Evolutionary conservation across 306 rosid genomes (phyloP).

Genomic region (Casuarina glauca): DNA sequence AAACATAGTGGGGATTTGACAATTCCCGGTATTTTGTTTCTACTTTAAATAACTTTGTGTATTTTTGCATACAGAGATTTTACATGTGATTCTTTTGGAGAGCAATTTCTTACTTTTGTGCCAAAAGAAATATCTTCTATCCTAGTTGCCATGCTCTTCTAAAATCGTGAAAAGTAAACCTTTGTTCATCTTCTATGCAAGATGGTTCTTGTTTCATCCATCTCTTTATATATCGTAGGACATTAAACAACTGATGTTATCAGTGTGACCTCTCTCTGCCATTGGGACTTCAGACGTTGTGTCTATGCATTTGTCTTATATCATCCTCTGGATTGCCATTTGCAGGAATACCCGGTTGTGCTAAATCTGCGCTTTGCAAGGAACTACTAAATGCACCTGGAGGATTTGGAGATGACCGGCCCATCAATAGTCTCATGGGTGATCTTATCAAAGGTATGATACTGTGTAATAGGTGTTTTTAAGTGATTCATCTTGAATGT

Average conservation of each 20-base stretch:
- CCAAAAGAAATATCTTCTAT: neutral
- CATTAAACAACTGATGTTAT: neutral
- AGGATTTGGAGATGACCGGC: constrained; percentile 79
- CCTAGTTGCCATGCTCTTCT: neutral
- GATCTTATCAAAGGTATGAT: constrained; percentile 78
- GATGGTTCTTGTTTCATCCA: neutral
- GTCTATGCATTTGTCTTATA: constrained; percentile 9
- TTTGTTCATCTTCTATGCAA: neutral
- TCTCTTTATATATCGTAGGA: constrained; percentile 1
- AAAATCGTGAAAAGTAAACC: neutral
- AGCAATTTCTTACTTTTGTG: neutral
- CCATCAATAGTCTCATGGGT: constrained; percentile 86
- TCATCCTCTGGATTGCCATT: constrained; percentile 25
- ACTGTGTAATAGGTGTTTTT: constrained; percentile 20
- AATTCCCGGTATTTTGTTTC: too few species aligned
- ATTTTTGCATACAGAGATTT: neutral
- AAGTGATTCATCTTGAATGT: constrained; percentile 16
- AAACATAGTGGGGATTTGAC: too few species aligned
- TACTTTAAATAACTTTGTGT: neutral
- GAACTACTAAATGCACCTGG: constrained; percentile 70
- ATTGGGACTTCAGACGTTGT: constrained; percentile 1
- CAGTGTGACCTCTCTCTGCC: constrained; percentile 12
- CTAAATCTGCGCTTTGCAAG: constrained; percentile 93
- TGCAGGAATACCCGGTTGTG: constrained; percentile 91
- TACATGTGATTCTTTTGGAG: neutral